These are phyloP conservation scores for Closterium sp. DNA, from an alignment of 139 green algal species.

Conservation along the genomic window DNA sequence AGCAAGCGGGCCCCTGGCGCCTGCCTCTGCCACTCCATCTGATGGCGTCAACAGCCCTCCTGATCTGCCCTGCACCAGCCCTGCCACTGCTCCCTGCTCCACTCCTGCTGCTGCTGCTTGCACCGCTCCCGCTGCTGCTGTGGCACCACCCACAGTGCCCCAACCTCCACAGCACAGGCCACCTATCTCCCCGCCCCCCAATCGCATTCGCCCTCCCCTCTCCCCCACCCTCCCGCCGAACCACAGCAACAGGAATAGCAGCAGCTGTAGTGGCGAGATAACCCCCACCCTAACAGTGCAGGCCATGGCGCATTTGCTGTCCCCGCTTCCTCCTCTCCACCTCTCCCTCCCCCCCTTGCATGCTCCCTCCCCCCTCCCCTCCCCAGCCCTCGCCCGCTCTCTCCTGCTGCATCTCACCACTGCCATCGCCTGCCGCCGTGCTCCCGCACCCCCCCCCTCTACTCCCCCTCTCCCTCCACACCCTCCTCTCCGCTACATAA, in stretches of 20 bases:
- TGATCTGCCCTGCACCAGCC: neutral
- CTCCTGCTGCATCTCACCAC: neutral
- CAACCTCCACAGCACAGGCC: neutral
- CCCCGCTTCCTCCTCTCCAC: neutral
- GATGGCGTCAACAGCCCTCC: too few species aligned
- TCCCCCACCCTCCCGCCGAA: neutral
- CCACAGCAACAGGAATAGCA: neutral
- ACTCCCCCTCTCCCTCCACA: neutral
- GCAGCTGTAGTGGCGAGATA: neutral
- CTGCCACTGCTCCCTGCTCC: neutral
- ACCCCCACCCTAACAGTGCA: neutral
- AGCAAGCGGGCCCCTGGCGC: too few species aligned
- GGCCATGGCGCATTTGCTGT: neutral
- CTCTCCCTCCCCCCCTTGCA: neutral
- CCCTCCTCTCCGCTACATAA: neutral
- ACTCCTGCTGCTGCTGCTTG: neutral
- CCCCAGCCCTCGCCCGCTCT: neutral
- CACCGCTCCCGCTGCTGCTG: neutral
- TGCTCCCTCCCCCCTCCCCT: neutral
- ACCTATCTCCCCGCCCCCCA: neutral
- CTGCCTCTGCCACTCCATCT: neutral
- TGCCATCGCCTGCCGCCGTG: neutral
- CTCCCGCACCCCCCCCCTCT: too few species aligned
- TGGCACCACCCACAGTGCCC: neutral
- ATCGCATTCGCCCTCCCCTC: neutral